These are phyloP conservation scores for Leccinum broughii DNA, from an alignment of 768 basidiomycete species.

Conservation along the genomic window DNA sequence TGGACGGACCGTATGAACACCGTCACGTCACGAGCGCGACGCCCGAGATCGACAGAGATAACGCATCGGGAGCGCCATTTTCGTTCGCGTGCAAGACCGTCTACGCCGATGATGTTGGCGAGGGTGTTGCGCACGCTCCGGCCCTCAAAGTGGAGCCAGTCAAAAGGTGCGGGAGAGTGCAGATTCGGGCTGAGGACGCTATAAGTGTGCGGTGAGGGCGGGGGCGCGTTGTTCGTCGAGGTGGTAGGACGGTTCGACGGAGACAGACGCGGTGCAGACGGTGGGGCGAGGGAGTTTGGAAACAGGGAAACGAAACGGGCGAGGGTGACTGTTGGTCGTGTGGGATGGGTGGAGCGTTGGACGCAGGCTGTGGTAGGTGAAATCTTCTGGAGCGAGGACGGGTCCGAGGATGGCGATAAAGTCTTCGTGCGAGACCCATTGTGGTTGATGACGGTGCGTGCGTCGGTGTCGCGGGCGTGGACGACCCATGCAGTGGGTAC, in stretches of 20 bases:
- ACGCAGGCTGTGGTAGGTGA: constrained; percentile 17
- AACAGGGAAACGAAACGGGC: too few relatives aligned
- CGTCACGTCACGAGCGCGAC: constrained; percentile 74
- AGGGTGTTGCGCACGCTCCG: constrained; percentile 77
- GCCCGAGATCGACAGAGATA: constrained; percentile 77
- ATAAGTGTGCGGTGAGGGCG: too few relatives aligned
- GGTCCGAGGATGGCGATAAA: constrained; percentile 51
- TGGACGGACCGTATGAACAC: constrained; percentile 71
- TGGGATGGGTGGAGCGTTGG: constrained; percentile 19
- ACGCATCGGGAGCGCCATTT: constrained; percentile 84
- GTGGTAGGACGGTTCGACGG: too few relatives aligned
- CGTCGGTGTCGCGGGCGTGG: constrained; percentile 40
- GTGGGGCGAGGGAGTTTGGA: too few relatives aligned
- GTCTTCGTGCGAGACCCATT: constrained; percentile 77
- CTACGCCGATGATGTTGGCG: constrained; percentile 74
- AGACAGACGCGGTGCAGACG: too few relatives aligned
- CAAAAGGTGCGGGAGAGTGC: constrained; percentile 74
- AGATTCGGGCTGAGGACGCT: constrained; percentile 31
- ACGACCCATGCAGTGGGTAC: constrained; percentile 59
- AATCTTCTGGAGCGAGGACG: constrained; percentile 69
- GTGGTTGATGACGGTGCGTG: constrained; percentile 74
- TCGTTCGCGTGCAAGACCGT: constrained; percentile 78
- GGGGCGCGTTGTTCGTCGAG: too few relatives aligned
- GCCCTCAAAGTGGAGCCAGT: constrained; percentile 87
- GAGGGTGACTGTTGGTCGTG: too few relatives aligned